Conservation (phyloP, 208 protist genomes). For the Acanthamoeba lenticulata region DNA sequence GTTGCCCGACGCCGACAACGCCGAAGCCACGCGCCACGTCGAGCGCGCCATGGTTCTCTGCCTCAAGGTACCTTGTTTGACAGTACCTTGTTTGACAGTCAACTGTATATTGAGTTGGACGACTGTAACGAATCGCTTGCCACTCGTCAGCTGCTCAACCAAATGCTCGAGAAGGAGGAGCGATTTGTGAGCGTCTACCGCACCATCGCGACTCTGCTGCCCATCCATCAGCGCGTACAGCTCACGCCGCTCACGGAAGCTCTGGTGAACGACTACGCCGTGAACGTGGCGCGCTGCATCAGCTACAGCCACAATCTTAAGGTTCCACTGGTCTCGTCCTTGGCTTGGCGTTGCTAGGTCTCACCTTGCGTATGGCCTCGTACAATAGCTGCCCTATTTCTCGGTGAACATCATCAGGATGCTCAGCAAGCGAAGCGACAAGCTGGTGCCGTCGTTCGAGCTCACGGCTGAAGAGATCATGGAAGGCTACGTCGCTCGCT, state of each 20-base stretch:
- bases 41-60: conserved; percentile 25
- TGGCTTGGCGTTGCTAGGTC: not conserved
- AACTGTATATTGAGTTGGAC: not conserved
- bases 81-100: not conserved
- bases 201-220: not conserved
- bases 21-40: not conserved
- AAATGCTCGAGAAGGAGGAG: conserved; percentile 22
- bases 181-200: not conserved
- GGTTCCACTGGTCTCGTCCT: not conserved
- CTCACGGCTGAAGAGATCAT: not conserved
- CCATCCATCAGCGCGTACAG: not conserved
- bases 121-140: not conserved
- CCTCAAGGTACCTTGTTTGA: not conserved
- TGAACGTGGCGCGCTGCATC: conserved; percentile 31
- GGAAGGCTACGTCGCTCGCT: conserved; percentile 9
- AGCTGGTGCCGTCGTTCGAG: conserved; percentile 7
- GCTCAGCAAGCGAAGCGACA: conserved; percentile 36
- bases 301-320: conserved; percentile 50
- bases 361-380: not conserved
- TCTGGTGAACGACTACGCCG: conserved; percentile 12
- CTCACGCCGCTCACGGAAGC: not conserved
- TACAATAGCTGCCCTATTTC: conserved; percentile 9
- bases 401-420: conserved; percentile 25
- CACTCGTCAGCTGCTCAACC: not conserved
- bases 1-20: not conserved